phyloP scores from a whole-genome alignment of 805 yeast genomes.

The Saitoella complicata region DNA sequence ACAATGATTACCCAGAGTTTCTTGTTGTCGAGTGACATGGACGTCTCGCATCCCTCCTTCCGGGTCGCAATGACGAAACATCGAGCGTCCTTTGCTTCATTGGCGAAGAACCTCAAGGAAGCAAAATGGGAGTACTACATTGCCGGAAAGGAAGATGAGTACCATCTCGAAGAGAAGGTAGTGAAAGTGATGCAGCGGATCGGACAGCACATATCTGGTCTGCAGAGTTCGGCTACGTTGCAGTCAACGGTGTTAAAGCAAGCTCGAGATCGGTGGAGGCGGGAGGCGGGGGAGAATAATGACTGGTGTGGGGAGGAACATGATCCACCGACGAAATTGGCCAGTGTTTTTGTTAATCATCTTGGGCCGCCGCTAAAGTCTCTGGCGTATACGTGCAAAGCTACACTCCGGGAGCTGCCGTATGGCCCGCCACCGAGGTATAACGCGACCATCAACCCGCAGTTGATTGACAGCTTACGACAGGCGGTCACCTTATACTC shows the following conservation, averaged over 20 bases:
- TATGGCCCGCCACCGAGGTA: conserved; percentile 21
- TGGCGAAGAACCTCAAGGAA: conserved; percentile 35
- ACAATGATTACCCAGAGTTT: conserved; percentile 8
- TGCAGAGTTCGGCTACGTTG: conserved; percentile 52
- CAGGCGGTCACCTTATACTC: conserved; percentile 33
- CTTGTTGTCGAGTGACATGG: background rate
- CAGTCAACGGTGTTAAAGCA: conserved; percentile 21
- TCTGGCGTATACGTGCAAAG: conserved; percentile 25
- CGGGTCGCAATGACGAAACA: conserved; percentile 6
- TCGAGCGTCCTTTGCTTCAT: conserved; percentile 6
- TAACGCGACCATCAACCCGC: too few species aligned
- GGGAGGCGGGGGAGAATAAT: too few species aligned
- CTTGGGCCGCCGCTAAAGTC: conserved; percentile 48
- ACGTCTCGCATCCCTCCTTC: too few species aligned
- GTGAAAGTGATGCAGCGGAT: conserved; percentile 38
- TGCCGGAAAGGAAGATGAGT: conserved; percentile 41
- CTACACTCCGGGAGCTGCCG: conserved; percentile 43
- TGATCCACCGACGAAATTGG: too few species aligned
- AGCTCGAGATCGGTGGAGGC: too few species aligned
- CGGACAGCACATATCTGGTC: conserved; percentile 45
- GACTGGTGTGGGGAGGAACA: too few species aligned
- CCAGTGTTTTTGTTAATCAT: conserved; percentile 48
- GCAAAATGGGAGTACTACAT: conserved; percentile 43
- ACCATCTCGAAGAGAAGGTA: conserved; percentile 27
- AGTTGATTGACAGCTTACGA: conserved; percentile 16